Percentiles rank a stretch among this genome's conserved stretches.
phyloP scores from a whole-genome alignment of 2,329 filamentous ascomycete genomes.

The Bipolaris cookei region DNA sequence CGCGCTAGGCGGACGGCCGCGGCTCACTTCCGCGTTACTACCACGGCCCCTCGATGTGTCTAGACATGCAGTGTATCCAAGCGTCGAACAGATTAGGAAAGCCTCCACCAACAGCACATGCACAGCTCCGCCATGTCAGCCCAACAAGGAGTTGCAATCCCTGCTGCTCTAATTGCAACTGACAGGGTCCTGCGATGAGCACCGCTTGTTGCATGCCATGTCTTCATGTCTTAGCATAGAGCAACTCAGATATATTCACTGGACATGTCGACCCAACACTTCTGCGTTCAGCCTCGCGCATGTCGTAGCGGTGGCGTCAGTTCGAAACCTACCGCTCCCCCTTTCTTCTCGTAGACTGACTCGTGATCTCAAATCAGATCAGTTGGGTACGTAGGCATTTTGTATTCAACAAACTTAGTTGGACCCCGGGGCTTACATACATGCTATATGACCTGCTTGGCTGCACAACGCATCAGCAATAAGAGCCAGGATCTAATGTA shows the following conservation, averaged over 20 bases:
- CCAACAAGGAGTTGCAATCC: neutral
- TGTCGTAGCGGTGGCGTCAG: neutral
- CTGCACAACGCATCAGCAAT: neutral
- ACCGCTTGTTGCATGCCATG: neutral
- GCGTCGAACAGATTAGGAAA: neutral
- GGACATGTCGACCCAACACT: neutral
- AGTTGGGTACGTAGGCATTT: neutral
- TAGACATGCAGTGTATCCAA: neutral
- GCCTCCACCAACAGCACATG: neutral
- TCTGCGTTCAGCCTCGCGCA: neutral
- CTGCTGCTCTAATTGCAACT: neutral
- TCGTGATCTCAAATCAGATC: too few species aligned
- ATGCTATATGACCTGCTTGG: too few species aligned
- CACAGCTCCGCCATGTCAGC: neutral
- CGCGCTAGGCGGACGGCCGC: constrained; percentile 24
- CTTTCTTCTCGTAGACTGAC: neutral
- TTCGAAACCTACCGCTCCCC: neutral
- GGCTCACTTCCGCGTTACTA: constrained; percentile 18
- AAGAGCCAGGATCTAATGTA: constrained; percentile 4
- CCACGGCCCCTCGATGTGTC: neutral
- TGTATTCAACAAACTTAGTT: too few species aligned
- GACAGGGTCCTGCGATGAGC: neutral
- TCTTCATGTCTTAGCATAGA: neutral
- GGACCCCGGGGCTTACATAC: too few species aligned
- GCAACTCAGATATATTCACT: neutral